Conservation (phyloP, 345 rosid genomes). For the Schrenkiella parvula region DNA sequence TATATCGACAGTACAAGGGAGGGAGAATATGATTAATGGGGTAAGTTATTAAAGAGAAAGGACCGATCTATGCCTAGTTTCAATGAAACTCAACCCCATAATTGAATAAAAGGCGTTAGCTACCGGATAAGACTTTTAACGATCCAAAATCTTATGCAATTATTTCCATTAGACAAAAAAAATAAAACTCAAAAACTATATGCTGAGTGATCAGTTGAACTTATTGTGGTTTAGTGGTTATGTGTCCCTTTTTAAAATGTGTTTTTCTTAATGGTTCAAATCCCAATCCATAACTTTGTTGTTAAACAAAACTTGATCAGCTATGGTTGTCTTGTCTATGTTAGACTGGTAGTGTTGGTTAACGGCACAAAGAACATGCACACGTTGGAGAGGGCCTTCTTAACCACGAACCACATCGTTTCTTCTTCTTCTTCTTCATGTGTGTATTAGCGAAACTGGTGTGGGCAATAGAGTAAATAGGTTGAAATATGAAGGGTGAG, state of each 20-base stretch:
- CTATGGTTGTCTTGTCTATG: neutral
- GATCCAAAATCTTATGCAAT: neutral
- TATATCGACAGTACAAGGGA: neutral
- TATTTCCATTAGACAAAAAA: no score
- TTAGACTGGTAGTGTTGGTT: neutral
- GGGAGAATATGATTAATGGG: neutral
- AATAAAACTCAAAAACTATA: no score
- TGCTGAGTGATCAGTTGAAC: neutral
- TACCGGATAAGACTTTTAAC: neutral
- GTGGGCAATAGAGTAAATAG: neutral
- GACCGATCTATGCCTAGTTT: conserved; percentile 1
- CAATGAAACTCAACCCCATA: neutral
- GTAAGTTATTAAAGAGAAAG: neutral
- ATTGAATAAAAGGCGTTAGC: neutral
- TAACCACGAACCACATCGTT: neutral
- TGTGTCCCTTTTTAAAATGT: neutral
- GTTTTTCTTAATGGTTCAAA: no score
- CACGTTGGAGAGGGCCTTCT: neutral
- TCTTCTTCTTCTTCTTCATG: no score
- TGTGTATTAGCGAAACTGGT: neutral
- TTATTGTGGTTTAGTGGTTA: neutral
- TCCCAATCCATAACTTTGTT: neutral
- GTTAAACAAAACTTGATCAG: neutral
- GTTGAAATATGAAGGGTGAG: neutral
- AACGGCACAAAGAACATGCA: neutral